Conservation (phyloP, 495 filamentous ascomycete species). For the Tetracladium marchalianum region DNA sequence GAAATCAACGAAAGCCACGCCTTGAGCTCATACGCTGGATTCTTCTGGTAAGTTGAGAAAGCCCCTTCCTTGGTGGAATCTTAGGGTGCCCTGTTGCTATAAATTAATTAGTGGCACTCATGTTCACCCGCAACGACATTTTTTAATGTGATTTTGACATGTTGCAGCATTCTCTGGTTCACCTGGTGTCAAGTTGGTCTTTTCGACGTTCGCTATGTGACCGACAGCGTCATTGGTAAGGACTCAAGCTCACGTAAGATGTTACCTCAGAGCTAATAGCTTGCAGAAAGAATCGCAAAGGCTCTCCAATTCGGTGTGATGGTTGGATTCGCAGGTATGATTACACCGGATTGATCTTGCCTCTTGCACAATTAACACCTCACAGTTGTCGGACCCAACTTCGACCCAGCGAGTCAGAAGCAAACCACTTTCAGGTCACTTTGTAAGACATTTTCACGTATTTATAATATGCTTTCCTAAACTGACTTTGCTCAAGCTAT, state of each 20-base stretch:
- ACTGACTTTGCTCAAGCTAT: slow-evolving; percentile 35
- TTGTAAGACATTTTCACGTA: slow-evolving; percentile 18
- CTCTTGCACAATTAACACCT: too few relatives aligned
- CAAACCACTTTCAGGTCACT: slow-evolving; percentile 41
- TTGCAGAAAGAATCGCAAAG: slow-evolving; percentile 49
- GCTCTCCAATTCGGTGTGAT: slow-evolving; percentile 51
- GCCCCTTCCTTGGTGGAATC: too few relatives aligned
- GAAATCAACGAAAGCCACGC: slow-evolving; percentile 32
- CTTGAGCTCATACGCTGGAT: slow-evolving; percentile 43
- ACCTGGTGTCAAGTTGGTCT: slow-evolving; percentile 62
- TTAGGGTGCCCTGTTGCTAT: slow-evolving; percentile 42
- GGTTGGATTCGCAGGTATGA: slow-evolving; percentile 42
- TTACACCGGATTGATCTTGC: too few relatives aligned
- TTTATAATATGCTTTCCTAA: neutral
- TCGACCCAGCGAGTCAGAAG: slow-evolving; percentile 28
- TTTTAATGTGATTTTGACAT: slow-evolving; percentile 5
- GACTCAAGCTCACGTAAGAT: slow-evolving; percentile 32
- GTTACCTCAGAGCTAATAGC: slow-evolving; percentile 29
- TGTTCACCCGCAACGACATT: too few relatives aligned
- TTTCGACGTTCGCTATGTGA: slow-evolving; percentile 57
- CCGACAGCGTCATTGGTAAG: slow-evolving; percentile 45
- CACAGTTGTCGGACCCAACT: slow-evolving; percentile 31
- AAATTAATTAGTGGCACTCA: slow-evolving; percentile 32
- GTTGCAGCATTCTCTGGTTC: slow-evolving; percentile 54
- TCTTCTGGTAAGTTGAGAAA: slow-evolving; percentile 42